These are phyloP conservation scores for Discostella pseudostelligera DNA, from an alignment of 108 stramenopile species.

Conservation along the genomic window DNA sequence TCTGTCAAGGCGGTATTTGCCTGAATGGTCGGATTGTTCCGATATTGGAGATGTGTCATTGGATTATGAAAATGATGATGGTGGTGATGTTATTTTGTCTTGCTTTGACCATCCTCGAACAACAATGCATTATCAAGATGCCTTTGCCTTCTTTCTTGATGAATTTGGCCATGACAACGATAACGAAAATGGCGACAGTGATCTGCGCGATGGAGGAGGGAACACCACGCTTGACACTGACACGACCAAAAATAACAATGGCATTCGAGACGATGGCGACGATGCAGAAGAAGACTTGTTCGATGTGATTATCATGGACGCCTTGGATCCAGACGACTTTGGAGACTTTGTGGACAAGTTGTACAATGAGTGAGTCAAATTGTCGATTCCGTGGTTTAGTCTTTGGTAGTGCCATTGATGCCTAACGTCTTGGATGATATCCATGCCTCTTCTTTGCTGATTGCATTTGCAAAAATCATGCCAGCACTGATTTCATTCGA, in stretches of 20 bases:
- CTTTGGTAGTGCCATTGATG: too few relatives aligned
- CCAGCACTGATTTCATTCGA: conserved; percentile 8
- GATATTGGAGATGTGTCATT: conserved; percentile 9
- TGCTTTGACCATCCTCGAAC: conserved; percentile 70
- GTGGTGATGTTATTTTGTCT: conserved; percentile 23
- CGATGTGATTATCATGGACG: conserved; percentile 45
- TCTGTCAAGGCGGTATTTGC: conserved; percentile 33
- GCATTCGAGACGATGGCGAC: too few relatives aligned
- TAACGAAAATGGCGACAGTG: too few relatives aligned
- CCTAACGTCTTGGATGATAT: too few relatives aligned
- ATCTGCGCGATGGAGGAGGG: too few relatives aligned
- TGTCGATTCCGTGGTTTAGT: too few relatives aligned
- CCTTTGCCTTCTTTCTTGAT: conserved; percentile 58
- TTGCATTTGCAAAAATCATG: too few relatives aligned
- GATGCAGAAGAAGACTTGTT: conserved; percentile 3
- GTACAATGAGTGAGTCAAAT: conserved; percentile 11
- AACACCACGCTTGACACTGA: too few relatives aligned
- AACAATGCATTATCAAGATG: conserved; percentile 46
- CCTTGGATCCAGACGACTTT: conserved; percentile 33
- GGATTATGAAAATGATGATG: too few relatives aligned
- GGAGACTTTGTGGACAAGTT: conserved; percentile 26
- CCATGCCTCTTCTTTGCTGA: too few relatives aligned
- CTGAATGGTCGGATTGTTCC: conserved; percentile 61
- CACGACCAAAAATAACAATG: too few relatives aligned
- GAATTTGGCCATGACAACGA: conserved; percentile 15